Conservation (phyloP, 2,329 filamentous ascomycete genomes). For the Helminthosporium solani region DNA sequence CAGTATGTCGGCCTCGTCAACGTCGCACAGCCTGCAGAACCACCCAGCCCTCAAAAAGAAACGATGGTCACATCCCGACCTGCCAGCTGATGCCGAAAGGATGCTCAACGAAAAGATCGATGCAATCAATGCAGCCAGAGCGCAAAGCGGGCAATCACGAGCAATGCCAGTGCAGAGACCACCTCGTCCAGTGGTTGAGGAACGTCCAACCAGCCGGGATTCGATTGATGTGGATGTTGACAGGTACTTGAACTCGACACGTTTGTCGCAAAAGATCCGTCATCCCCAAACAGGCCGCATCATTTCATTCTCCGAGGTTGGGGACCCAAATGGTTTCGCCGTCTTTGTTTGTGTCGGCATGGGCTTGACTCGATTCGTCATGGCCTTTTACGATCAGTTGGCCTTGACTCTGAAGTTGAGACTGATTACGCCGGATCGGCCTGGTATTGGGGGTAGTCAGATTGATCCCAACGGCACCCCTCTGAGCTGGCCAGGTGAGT, state of each 20-base stretch:
- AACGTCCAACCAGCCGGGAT: slow-evolving; percentile 75
- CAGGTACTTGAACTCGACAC: slow-evolving; percentile 77
- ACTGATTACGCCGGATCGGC: slow-evolving; percentile 89
- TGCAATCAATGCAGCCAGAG: slow-evolving; percentile 21
- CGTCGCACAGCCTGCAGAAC: slow-evolving; percentile 32
- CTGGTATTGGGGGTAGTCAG: slow-evolving; percentile 90
- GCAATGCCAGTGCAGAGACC: slow-evolving; percentile 30
- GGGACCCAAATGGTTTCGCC: slow-evolving; percentile 84
- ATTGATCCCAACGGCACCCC: slow-evolving; percentile 82
- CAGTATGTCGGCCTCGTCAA: slow-evolving; percentile 20
- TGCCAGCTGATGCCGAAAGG: slow-evolving; percentile 42
- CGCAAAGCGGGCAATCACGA: slow-evolving; percentile 7
- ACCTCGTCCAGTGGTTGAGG: slow-evolving; percentile 58
- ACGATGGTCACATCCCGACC: slow-evolving; percentile 43
- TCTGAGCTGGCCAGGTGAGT: slow-evolving; percentile 86
- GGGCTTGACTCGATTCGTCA: slow-evolving; percentile 94
- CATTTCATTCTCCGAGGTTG: slow-evolving; percentile 96
- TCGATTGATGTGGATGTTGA: slow-evolving; percentile 88
- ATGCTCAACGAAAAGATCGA: slow-evolving; percentile 37
- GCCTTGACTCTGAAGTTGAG: slow-evolving; percentile 84
- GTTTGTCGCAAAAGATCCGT: slow-evolving; percentile 82
- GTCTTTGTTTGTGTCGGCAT: slow-evolving; percentile 98
- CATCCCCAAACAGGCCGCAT: slow-evolving; percentile 83
- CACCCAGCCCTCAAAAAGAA: slow-evolving; percentile 38
- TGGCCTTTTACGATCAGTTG: slow-evolving; percentile 95